phyloP scores from a whole-genome alignment of 106 monocot species.

The Alisma plantagoaquatica region DNA sequence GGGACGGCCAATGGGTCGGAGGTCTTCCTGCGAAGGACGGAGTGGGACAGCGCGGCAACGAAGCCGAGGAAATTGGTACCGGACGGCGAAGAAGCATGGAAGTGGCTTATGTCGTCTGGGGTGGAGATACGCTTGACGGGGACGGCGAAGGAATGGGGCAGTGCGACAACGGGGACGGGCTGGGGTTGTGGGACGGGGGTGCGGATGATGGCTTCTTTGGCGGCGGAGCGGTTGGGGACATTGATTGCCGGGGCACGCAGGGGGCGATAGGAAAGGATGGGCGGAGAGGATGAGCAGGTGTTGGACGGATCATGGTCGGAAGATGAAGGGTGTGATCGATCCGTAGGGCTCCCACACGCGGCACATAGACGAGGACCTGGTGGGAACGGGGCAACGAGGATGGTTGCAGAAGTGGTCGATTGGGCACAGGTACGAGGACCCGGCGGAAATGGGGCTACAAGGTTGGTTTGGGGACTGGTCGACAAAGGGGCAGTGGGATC shows the following conservation, averaged over 20 bases:
- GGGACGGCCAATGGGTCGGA: slow-evolving; percentile 56
- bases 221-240: slow-evolving; percentile 43
- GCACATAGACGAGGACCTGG: too few relatives aligned
- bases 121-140: slow-evolving; percentile 70
- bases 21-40: slow-evolving; percentile 66
- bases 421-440: too few relatives aligned
- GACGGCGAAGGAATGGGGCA: slow-evolving; percentile 32
- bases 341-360: too few relatives aligned
- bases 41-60: slow-evolving; percentile 74
- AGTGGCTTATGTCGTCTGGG: slow-evolving; percentile 45
- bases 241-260: slow-evolving; percentile 86
- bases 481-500: too few relatives aligned
- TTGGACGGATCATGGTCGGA: not conserved
- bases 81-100: slow-evolving; percentile 45
- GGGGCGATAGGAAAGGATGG: slow-evolving; percentile 78
- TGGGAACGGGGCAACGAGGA: too few relatives aligned
- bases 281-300: slow-evolving; percentile 12
- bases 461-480: too few relatives aligned
- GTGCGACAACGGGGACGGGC: slow-evolving; percentile 36
- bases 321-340: slow-evolving; percentile 4
- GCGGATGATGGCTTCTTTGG: slow-evolving; percentile 50
- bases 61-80: slow-evolving; percentile 90
- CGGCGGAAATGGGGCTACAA: too few relatives aligned
- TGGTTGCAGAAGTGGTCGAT: too few relatives aligned
- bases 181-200: slow-evolving; percentile 78